Base-by-base conservation (phyloP, 2,329 filamentous ascomycete genomes). In the Cryphonectria nitschkei region DNA sequence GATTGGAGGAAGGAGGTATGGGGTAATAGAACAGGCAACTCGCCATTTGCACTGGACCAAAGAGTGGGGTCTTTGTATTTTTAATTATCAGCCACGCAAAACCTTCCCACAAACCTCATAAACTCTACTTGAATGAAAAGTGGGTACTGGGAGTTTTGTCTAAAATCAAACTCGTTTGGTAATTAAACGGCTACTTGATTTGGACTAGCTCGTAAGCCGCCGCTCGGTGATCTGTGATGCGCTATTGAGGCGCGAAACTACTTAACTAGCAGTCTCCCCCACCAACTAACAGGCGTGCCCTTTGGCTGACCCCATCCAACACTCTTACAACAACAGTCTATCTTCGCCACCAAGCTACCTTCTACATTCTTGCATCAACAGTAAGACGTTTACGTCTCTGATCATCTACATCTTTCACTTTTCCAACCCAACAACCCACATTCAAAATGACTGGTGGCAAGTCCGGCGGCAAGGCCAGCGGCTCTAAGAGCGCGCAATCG, bases 401-500 rank as follows among this genome's bases (percentile, higher is more conserved):
- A 63, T 43, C 43, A 8, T 19, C 29, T 56, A 26, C 22, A 41
- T 63, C 72, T 74, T 74, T 66, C 76, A 73, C 66, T 73, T 77
- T 77, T 76, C 74, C 73, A 74, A 78, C 77, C 74, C 76, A 77
- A 77, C 32, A 62, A 68, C 29, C 64, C 68, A 82, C 80, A 79
- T 80, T 89, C 92, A 98, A 93, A 93, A 99, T 99, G 96, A 97
- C 96, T 94, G 95, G 95, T 86, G 96, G 96, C 86, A 99, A 99
- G 88, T 98, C 95, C 87, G 96, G 96, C 86, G 96, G 96, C 91
- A 98, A 98, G 92, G 95, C 95, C 88, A 95, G 93, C 87, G 94
- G 95, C 88, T 92, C 93, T 88, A 99, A 99, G 94, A 97, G 93
- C 89, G 93, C 96, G 81, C 96, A 98, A 89, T 98, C 95, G 96